Conservation (phyloP, 345 rosid species). For the Corchorus olitorius region DNA sequence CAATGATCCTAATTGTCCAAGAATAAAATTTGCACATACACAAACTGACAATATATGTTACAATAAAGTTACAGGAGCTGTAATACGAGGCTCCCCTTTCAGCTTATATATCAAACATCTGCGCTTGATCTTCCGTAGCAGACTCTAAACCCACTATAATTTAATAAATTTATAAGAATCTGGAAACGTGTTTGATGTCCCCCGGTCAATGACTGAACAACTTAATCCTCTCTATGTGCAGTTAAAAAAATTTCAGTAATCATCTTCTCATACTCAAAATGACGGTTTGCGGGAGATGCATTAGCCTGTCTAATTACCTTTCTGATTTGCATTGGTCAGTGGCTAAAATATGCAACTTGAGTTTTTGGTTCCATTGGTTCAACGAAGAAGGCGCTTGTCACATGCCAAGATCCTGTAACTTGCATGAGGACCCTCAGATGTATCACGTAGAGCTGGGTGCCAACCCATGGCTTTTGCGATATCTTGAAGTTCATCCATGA, state of each 20-base stretch:
- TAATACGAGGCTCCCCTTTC: background rate
- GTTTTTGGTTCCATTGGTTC: constrained; percentile 20
- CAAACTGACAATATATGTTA: background rate
- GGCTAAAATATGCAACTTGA: background rate
- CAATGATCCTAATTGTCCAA: background rate
- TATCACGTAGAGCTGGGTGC: constrained; percentile 60
- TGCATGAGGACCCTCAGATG: constrained; percentile 96
- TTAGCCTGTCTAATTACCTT: constrained; percentile 12
- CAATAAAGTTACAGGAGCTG: constrained; percentile 5
- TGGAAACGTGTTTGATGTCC: background rate
- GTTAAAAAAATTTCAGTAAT: background rate
- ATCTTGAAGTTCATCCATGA: constrained; percentile 80
- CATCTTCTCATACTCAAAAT: too few relatives aligned
- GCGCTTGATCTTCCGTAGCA: background rate
- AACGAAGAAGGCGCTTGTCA: constrained; percentile 64
- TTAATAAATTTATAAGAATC: background rate
- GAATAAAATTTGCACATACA: background rate
- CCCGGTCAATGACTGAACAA: background rate
- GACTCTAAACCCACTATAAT: background rate
- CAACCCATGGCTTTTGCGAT: constrained; percentile 86
- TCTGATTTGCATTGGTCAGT: background rate
- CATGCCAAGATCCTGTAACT: constrained; percentile 80
- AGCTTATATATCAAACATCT: background rate
- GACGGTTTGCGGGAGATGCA: background rate
- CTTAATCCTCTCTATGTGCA: background rate